Percentiles rank a stretch among this genome's conserved stretches.
phyloP scores from a whole-genome alignment of 2,329 filamentous ascomycete genomes.

The Grosmannia clavigera region DNA sequence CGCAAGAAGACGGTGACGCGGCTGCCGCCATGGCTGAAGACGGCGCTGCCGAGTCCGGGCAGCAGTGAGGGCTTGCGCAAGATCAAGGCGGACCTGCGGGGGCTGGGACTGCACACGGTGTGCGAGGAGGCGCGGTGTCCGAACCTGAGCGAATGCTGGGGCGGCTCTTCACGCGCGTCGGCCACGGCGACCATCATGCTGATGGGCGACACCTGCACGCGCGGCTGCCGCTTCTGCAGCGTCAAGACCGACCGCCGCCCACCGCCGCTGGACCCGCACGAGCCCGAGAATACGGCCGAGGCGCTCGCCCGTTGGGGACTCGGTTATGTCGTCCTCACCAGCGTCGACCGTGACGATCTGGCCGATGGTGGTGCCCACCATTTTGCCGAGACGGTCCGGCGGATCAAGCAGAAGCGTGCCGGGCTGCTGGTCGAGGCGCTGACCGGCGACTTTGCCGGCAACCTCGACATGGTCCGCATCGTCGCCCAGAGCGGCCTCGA shows the following conservation, averaged over 20 bases:
- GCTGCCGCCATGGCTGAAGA: constrained; percentile 91
- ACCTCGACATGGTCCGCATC: constrained; percentile 73
- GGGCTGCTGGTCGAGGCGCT: constrained; percentile 69
- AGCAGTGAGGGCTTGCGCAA: constrained; percentile 77
- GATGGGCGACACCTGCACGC: constrained; percentile 96
- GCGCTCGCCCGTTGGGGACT: constrained; percentile 85
- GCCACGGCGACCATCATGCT: constrained; percentile 98
- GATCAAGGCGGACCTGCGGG: constrained; percentile 86
- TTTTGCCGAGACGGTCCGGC: constrained; percentile 86
- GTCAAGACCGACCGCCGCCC: constrained; percentile 78
- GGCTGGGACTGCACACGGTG: constrained; percentile 83
- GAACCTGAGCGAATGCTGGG: constrained; percentile 98
- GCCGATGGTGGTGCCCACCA: constrained; percentile 78
- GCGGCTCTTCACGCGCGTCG: constrained; percentile 72
- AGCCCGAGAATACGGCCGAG: constrained; percentile 94
- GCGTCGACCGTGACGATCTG: constrained; percentile 86
- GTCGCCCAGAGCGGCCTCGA: constrained; percentile 84
- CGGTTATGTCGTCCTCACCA: constrained; percentile 90
- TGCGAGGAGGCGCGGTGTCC: constrained; percentile 96
- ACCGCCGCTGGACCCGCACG: constrained; percentile 78
- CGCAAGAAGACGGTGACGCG: constrained; percentile 56
- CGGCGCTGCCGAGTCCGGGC: constrained; percentile 61
- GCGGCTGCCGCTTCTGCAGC: constrained; percentile 91
- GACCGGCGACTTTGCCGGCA: constrained; percentile 77
- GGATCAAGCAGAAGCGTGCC: constrained; percentile 77